Base-by-base conservation (phyloP, 805 yeast species). In the Martiniozyma abietophila region DNA sequence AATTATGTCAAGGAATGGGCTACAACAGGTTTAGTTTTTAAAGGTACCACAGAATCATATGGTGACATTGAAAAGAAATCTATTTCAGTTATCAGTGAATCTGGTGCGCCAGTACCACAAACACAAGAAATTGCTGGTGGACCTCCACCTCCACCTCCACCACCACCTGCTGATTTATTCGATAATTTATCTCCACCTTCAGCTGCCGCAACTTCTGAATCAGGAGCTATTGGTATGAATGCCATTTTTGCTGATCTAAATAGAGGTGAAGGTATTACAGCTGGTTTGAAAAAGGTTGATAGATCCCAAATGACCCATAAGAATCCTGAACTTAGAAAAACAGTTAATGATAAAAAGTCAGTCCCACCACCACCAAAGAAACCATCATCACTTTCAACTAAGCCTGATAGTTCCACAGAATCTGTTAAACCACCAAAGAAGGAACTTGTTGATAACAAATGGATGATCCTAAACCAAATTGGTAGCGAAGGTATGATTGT, bases 171-270 rank as follows among this genome's bases (percentile, higher is more conserved):
- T 8, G 62, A 76, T 37, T 64, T 80, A 24, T 82, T 75, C 50
- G 75, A 71, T 38, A 41, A 37, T 8, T 53, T 50, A 2, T 49
- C 56, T 15, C 38, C 56, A 12, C 23, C 47, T n/a, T 18, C 33
- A 11, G 47, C 49, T 8, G 36, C 39, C 7, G 48, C 50, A 11
- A 33, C 61, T 0, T 48, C 46, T 14, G 38, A 47, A 8, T 38
- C 32, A 22, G 92, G 95, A 27, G 27, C 31, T 11, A n/a, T n/a
- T n/a, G 37, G 37, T 14, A 73, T 89, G 64, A 69, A 67, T 46
- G 97, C 97, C 2, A 95, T 92, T 10, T 92, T 92, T 57, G 78
- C 83, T n/a, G 94, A 82, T 45, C 65, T 92, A 45, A 86, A 79
- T 61, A 70, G 79, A 62, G 99, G 99, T 40, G 82, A 77, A 45